Evolutionary conservation across 1,284 basidiomycete species (phyloP).

Genomic region (Pulveroboletus sp.): DNA sequence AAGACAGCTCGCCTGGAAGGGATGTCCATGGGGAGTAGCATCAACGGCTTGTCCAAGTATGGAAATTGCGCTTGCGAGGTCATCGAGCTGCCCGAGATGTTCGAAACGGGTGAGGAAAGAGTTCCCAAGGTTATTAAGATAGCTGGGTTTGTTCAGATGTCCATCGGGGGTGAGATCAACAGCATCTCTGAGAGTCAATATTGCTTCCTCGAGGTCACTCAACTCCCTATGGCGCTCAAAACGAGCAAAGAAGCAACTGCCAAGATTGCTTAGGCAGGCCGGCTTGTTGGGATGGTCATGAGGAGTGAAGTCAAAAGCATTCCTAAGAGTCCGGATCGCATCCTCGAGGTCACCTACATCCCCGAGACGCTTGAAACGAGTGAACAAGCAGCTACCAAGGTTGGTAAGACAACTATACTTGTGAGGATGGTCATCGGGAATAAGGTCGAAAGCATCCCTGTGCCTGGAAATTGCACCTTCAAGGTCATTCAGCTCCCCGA

Average conservation of each 20-base stretch:
- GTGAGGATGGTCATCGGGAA: not conserved
- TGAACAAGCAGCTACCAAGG: not conserved
- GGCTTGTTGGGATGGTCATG: too few species aligned
- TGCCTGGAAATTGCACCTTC: not conserved
- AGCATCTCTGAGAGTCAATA: not conserved
- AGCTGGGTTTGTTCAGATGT: not conserved
- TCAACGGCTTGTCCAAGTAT: not conserved
- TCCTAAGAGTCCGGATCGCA: not conserved
- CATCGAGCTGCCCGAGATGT: too few species aligned
- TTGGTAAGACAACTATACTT: not conserved
- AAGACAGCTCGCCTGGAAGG: not conserved
- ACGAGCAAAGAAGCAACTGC: not conserved
- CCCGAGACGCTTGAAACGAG: not conserved
- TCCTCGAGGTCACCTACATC: not conserved
- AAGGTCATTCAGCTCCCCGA: too few species aligned
- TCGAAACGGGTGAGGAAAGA: not conserved
- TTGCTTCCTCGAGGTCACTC: not conserved
- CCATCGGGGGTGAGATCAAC: not conserved
- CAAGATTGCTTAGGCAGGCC: too few species aligned
- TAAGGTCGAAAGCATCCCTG: not conserved
- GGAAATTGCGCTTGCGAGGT: not conserved
- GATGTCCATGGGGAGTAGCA: not conserved
- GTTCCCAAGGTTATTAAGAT: not conserved
- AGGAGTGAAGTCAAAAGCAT: not conserved
- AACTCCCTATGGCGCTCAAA: not conserved